These are phyloP conservation scores for Bothriochloa decipiens DNA, from an alignment of 176 grass and related monocot species.

Conservation along the genomic window DNA sequence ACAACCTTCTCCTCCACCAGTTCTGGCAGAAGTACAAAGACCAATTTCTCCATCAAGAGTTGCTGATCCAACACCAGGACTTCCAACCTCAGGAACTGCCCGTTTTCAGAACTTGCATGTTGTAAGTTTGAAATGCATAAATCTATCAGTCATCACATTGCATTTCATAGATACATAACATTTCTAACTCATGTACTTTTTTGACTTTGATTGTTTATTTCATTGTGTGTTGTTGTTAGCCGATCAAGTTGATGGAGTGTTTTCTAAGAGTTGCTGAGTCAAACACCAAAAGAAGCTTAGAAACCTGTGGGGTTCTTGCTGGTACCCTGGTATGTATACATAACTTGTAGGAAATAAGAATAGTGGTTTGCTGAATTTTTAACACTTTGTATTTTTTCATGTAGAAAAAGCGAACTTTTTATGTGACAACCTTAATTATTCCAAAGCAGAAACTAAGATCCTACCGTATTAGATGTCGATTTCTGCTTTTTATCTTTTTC, in stretches of 20 bases:
- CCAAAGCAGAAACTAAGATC: conserved; percentile 99
- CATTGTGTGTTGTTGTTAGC: conserved; percentile 59
- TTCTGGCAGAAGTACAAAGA: conserved; percentile 75
- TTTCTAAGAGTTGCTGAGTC: conserved; percentile 93
- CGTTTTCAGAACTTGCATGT: conserved; percentile 91
- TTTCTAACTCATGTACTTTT: conserved; percentile 36
- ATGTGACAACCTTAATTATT: conserved; percentile 90
- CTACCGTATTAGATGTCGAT: too few relatives aligned
- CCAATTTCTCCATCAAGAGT: conserved; percentile 79
- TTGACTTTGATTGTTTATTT: conserved; percentile 24
- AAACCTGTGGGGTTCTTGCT: conserved; percentile 98
- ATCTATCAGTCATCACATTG: conserved; percentile 1
- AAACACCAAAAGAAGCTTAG: conserved; percentile 92
- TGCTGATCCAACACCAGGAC: conserved; percentile 91
- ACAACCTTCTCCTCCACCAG: conserved; percentile 91
- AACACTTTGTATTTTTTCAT: conserved; percentile 52
- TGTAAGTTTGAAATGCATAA: conserved; percentile 60
- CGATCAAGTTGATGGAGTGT: conserved; percentile 93
- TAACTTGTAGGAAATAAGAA: conserved; percentile 18
- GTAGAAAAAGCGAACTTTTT: conserved; percentile 98
- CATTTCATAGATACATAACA: conserved; percentile 9
- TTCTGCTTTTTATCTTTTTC: conserved; percentile 24
- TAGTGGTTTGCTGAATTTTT: conserved; percentile 38
- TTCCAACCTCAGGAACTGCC: conserved; percentile 52
- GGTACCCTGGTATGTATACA: conserved; percentile 82